Evolutionary conservation across 352 stramenopile species (phyloP).

Genomic region (Phytopythium vexans): DNA sequence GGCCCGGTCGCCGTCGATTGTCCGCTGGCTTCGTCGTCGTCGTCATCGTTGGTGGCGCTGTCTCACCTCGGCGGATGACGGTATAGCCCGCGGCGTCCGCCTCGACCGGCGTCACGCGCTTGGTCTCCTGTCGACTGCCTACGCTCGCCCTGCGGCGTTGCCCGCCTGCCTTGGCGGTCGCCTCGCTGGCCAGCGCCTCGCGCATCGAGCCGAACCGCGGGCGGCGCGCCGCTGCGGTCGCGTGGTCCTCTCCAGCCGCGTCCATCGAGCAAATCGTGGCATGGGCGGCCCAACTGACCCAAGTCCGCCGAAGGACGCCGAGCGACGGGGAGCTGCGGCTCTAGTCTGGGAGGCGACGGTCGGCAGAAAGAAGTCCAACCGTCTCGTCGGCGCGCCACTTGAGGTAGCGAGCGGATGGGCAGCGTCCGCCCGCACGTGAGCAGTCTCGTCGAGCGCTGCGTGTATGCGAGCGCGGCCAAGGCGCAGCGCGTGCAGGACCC

Average conservation of each 20-base stretch:
- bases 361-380: no score
- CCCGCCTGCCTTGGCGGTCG: slow-evolving; percentile 25
- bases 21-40: background rate
- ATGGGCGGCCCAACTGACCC: no score
- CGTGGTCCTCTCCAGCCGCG: slow-evolving; percentile 1
- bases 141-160: slow-evolving; percentile 13
- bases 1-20: background rate
- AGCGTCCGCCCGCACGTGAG: slow-evolving; percentile 10
- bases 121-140: slow-evolving; percentile 10
- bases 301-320: no score
- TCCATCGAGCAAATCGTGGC: no score
- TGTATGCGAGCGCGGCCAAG: slow-evolving; percentile 33
- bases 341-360: no score
- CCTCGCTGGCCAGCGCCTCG: slow-evolving; percentile 37
- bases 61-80: slow-evolving; percentile 37
- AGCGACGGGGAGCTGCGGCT: no score
- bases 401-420: background rate
- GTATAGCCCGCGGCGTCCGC: slow-evolving; percentile 53
- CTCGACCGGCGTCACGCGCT: slow-evolving; percentile 6
- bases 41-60: background rate
- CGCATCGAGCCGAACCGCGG: slow-evolving; percentile 41
- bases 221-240: slow-evolving; percentile 6
- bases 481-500: slow-evolving; percentile 12
- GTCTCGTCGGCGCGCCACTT: background rate
- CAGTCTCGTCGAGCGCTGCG: slow-evolving; percentile 38